phyloP scores from a whole-genome alignment of 257 asterid species.

The Solanum chilense region DNA sequence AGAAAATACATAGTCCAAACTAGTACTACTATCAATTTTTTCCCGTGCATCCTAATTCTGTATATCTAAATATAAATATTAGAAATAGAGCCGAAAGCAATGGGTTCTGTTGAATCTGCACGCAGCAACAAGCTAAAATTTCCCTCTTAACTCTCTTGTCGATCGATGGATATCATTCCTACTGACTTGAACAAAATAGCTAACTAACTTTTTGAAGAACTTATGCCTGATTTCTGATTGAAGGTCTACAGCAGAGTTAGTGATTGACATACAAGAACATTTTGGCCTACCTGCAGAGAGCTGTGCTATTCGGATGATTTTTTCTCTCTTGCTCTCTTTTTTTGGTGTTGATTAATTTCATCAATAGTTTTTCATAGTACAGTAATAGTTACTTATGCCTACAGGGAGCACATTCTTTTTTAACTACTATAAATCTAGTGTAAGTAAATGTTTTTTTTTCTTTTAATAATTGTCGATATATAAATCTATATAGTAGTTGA shows the following conservation, averaged over 20 bases:
- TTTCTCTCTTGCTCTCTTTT: neutral
- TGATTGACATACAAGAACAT: too few relatives aligned
- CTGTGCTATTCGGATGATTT: neutral
- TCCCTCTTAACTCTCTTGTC: too few relatives aligned
- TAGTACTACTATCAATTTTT: too few relatives aligned
- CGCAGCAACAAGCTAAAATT: neutral
- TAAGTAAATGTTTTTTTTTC: too few relatives aligned
- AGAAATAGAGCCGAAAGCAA: neutral
- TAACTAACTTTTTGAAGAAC: neutral
- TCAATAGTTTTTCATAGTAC: too few relatives aligned
- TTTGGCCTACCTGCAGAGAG: too few relatives aligned
- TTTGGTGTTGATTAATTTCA: neutral
- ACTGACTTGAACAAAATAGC: neutral
- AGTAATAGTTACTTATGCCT: neutral
- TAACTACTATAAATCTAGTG: too few relatives aligned
- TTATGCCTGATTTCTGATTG: neutral
- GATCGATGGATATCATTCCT: too few relatives aligned
- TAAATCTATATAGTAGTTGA: too few relatives aligned
- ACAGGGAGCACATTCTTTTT: neutral
- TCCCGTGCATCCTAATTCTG: neutral
- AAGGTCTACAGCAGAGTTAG: neutral
- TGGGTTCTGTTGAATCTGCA: neutral
- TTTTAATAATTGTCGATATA: too few relatives aligned
- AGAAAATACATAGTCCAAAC: neutral
- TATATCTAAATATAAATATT: neutral